Percentiles rank a stretch among this genome's conserved stretches.
phyloP scores from a whole-genome alignment of 768 basidiomycete species.

The Pleurotus pulmonarius region DNA sequence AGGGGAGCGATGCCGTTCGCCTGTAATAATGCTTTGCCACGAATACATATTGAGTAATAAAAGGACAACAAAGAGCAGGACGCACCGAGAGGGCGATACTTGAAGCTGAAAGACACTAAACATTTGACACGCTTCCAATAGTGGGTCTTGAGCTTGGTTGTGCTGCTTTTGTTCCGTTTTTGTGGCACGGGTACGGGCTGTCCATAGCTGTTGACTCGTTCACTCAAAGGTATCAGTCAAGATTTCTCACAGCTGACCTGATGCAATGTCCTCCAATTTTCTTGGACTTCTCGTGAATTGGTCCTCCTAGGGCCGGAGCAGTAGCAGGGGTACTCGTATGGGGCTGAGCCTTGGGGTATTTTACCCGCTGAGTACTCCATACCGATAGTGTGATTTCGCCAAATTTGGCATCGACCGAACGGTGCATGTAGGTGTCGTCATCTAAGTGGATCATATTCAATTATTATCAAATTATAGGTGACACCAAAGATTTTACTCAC shows the following conservation, averaged over 20 bases:
- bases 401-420: neutral
- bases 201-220: neutral
- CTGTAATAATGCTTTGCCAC: neutral
- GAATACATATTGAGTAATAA: neutral
- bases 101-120: slow-evolving; percentile 13
- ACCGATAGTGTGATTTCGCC: slow-evolving; percentile 9
- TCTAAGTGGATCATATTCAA: neutral
- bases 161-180: too few relatives aligned
- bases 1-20: neutral
- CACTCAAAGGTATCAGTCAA: neutral
- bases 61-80: neutral
- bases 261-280: slow-evolving; percentile 22
- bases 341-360: neutral
- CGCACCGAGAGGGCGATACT: slow-evolving; percentile 17
- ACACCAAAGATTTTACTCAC: neutral
- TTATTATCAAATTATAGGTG: too few relatives aligned
- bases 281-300: slow-evolving; percentile 23
- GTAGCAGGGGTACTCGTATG: neutral
- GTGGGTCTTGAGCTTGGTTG: neutral
- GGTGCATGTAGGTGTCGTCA: slow-evolving; percentile 10
- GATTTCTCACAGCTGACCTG: slow-evolving; percentile 12
- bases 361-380: slow-evolving; percentile 4
- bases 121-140: neutral
- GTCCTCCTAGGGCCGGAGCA: neutral
- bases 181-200: too few relatives aligned